phyloP scores from a whole-genome alignment of 352 stramenopile species.

The Phytophthora crassamura region DNA sequence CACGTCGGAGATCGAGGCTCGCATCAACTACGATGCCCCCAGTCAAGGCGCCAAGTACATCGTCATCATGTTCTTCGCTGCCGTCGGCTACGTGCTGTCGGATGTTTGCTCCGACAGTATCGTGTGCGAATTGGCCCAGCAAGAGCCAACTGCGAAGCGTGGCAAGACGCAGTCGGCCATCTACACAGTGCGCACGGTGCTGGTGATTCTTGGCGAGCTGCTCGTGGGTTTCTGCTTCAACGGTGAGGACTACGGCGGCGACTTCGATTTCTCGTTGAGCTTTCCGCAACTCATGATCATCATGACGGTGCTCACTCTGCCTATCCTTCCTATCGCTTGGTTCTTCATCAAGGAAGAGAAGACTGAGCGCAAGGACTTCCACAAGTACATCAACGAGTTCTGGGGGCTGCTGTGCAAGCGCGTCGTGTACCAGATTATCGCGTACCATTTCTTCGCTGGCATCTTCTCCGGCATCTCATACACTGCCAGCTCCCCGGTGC shows the following conservation, averaged over 20 bases:
- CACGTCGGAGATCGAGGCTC: constrained; percentile 25
- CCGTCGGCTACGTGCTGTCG: constrained; percentile 63
- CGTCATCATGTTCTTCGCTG: constrained; percentile 53
- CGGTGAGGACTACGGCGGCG: constrained; percentile 47
- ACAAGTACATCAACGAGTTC: constrained; percentile 36
- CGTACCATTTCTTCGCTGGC: constrained; percentile 46
- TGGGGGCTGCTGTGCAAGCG: constrained; percentile 45
- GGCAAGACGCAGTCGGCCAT: constrained; percentile 54
- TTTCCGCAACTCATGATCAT: constrained; percentile 50
- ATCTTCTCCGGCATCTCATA: constrained; percentile 46
- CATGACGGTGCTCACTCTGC: constrained; percentile 27
- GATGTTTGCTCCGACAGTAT: constrained; percentile 62
- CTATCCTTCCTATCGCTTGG: constrained; percentile 37
- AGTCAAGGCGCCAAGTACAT: constrained; percentile 39
- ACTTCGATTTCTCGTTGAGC: constrained; percentile 43
- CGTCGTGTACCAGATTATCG: constrained; percentile 50
- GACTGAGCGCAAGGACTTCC: constrained; percentile 26
- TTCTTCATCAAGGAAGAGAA: constrained; percentile 45
- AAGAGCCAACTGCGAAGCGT: constrained; percentile 48
- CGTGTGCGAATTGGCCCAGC: constrained; percentile 55
- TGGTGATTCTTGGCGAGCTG: constrained; percentile 44
- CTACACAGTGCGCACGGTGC: constrained; percentile 27
- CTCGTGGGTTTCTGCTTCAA: constrained; percentile 59
- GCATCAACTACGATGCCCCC: constrained; percentile 42
- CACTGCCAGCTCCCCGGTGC: constrained; percentile 34